phyloP scores from a whole-genome alignment of 306 rosid species.

The Mimosa pudica region DNA sequence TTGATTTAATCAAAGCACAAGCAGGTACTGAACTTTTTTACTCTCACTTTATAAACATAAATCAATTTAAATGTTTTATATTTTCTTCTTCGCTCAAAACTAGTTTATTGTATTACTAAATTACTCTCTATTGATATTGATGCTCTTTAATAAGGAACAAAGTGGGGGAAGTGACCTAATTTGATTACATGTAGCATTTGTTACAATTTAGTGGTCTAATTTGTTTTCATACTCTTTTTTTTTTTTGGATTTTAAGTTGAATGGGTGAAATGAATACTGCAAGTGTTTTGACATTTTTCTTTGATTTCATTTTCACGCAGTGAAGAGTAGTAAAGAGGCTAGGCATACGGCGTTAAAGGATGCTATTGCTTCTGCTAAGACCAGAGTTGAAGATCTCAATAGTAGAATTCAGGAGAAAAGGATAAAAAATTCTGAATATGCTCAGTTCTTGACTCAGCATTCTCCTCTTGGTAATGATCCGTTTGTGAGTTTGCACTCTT shows the following conservation, averaged over 20 bases:
- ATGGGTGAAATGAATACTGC: neutral
- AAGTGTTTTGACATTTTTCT: neutral
- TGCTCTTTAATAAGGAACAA: no score
- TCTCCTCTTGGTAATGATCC: slow-evolving; percentile 52
- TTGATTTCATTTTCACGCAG: slow-evolving; percentile 42
- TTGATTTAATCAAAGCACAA: slow-evolving; percentile 72
- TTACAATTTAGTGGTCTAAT: no score
- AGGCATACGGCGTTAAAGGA: slow-evolving; percentile 66
- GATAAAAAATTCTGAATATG: slow-evolving; percentile 54
- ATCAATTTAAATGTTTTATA: no score
- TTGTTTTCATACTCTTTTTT: no score
- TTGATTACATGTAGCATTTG: no score
- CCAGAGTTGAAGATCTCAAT: slow-evolving; percentile 55
- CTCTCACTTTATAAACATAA: neutral
- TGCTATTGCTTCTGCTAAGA: slow-evolving; percentile 58
- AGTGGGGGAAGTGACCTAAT: no score
- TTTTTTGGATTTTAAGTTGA: neutral
- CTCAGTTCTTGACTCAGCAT: slow-evolving; percentile 49
- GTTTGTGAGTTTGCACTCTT: neutral
- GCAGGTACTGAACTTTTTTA: slow-evolving; percentile 47
- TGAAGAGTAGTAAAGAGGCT: slow-evolving; percentile 79
- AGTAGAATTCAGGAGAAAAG: slow-evolving; percentile 48
- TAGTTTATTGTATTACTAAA: no score
- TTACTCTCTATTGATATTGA: no score
- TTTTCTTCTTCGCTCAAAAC: no score